These are phyloP conservation scores for Talaromyces sp. DNA, from an alignment of 2,329 filamentous ascomycete species.

Conservation along the genomic window DNA sequence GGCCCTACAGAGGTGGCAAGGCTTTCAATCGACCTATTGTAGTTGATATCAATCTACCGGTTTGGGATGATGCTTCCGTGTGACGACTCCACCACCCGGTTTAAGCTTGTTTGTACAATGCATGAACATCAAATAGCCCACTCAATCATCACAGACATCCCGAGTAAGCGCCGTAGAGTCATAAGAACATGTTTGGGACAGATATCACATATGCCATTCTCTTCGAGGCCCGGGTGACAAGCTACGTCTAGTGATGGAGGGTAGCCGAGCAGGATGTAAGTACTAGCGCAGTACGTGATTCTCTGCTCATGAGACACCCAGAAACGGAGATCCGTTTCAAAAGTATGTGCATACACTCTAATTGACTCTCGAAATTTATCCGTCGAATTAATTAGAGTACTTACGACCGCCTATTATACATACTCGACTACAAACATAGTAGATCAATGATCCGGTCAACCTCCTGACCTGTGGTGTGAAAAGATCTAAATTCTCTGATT, in stretches of 20 bases:
- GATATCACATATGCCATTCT: background rate
- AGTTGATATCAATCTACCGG: slow-evolving; percentile 72
- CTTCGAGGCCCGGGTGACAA: background rate
- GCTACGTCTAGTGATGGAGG: background rate
- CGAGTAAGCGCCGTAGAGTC: background rate
- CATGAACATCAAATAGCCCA: background rate
- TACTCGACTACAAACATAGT: background rate
- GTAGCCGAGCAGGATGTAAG: background rate
- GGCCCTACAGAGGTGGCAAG: slow-evolving; percentile 60
- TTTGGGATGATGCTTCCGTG: slow-evolving; percentile 40
- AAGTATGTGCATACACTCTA: background rate
- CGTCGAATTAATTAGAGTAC: background rate
- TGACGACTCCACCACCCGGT: background rate
- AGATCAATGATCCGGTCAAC: background rate
- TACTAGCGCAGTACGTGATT: background rate
- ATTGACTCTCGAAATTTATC: background rate
- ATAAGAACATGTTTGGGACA: background rate
- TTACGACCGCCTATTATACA: background rate
- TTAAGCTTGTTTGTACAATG: background rate
- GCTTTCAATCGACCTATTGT: slow-evolving; percentile 75
- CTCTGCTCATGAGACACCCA: background rate
- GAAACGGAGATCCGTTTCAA: background rate
- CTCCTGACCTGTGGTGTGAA: slow-evolving; percentile 9
- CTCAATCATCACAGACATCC: background rate
- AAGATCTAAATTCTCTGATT: background rate